phyloP scores from a whole-genome alignment of 2,329 filamentous ascomycete species.

The Onygena corvina region DNA sequence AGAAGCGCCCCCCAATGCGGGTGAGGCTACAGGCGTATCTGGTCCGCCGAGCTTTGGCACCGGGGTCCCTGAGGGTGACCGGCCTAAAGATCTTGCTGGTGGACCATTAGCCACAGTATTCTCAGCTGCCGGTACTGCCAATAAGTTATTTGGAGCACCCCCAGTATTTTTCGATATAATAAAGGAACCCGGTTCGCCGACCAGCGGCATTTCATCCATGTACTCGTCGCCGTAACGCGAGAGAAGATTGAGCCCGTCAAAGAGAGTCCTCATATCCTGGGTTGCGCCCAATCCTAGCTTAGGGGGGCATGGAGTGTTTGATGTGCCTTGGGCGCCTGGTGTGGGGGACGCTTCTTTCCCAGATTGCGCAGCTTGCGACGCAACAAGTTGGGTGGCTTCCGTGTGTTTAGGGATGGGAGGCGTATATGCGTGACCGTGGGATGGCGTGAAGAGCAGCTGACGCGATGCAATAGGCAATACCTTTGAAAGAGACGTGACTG shows the following conservation, averaged over 20 bases:
- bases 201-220: conserved; percentile 52
- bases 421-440: conserved; percentile 49
- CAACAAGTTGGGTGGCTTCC: conserved; percentile 24
- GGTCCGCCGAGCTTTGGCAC: conserved; percentile 10
- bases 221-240: conserved; percentile 47
- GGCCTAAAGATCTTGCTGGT: neutral
- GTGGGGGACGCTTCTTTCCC: conserved; percentile 41
- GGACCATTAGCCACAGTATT: neutral
- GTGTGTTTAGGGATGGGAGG: conserved; percentile 36
- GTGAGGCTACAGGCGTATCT: conserved; percentile 11
- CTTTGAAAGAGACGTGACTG: conserved; percentile 45
- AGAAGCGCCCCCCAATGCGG: neutral
- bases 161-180: conserved; percentile 36
- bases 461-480: conserved; percentile 43
- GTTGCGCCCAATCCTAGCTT: conserved; percentile 11
- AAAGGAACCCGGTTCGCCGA: conserved; percentile 52
- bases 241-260: conserved; percentile 41
- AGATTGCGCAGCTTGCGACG: conserved; percentile 27
- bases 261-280: conserved; percentile 32
- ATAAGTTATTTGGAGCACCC: neutral
- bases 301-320: conserved; percentile 19
- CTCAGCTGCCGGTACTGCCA: conserved; percentile 17
- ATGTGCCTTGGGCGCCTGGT: conserved; percentile 28
- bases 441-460: conserved; percentile 46
- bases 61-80: conserved; percentile 11